Conservation (phyloP, 73 alveolate genomes). For the Paramecium sexaurelia region DNA sequence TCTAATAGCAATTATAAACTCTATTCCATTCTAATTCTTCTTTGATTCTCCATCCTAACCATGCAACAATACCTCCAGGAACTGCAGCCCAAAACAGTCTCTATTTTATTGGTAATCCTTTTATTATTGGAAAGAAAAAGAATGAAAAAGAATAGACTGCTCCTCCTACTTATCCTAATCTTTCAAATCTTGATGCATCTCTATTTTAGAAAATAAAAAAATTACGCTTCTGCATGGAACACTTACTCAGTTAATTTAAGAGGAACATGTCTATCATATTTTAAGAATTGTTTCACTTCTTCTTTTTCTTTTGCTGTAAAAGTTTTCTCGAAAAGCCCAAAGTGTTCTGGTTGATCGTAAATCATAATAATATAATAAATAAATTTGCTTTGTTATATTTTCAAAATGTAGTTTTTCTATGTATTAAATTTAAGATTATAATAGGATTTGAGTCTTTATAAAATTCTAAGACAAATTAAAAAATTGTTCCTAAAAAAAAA, state of each 20-base stretch:
- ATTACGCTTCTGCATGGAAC: constrained; percentile 48
- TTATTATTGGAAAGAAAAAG: constrained; percentile 52
- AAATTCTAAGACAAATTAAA: too few relatives aligned
- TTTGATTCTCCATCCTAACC: background rate
- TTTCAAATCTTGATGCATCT: constrained; percentile 48
- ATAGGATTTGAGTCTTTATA: too few relatives aligned
- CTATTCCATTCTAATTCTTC: constrained; percentile 52
- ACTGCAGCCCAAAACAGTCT: constrained; percentile 48
- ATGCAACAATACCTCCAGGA: background rate
- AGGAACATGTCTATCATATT: constrained; percentile 56
- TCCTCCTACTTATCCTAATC: constrained; percentile 50
- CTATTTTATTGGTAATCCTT: constrained; percentile 37
- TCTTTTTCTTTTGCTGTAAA: constrained; percentile 49
- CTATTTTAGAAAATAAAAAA: background rate
- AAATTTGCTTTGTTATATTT: background rate
- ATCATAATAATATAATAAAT: constrained; percentile 9
- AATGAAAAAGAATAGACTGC: background rate
- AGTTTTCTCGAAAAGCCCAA: constrained; percentile 16
- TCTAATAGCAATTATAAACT: constrained; percentile 43
- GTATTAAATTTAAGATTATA: too few relatives aligned
- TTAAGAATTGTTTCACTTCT: constrained; percentile 4
- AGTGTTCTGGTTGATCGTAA: constrained; percentile 62
- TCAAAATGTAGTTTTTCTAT: too few relatives aligned
- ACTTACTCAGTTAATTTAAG: constrained; percentile 29
- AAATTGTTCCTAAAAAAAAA: too few relatives aligned